Conservation (phyloP, 441 rosid species). For the Jatropha podagrica region DNA sequence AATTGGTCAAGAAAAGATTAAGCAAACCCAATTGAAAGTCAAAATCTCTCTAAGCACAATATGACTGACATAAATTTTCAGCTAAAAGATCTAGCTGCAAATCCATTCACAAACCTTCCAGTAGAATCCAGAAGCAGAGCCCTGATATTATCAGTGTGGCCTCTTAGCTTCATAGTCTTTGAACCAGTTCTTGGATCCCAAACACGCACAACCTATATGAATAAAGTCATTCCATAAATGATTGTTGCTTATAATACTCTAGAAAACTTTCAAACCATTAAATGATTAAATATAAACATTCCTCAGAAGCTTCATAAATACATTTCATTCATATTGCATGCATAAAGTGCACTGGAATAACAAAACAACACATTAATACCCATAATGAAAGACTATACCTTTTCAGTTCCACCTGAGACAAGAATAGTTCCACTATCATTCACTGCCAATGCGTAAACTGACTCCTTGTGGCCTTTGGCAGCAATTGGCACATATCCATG, state of each 20-base stretch:
- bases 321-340: slow-evolving; percentile 1
- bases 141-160: slow-evolving; percentile 96
- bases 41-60: background rate
- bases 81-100: slow-evolving; percentile 8
- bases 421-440: slow-evolving; percentile 84
- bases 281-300: slow-evolving; percentile 1
- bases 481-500: slow-evolving; percentile 73
- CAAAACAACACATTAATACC: background rate
- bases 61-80: slow-evolving; percentile 1
- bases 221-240: slow-evolving; percentile 16
- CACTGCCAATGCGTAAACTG: slow-evolving; percentile 98
- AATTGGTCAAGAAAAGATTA: background rate
- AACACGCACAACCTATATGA: slow-evolving; percentile 86
- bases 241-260: background rate
- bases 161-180: slow-evolving; percentile 93
- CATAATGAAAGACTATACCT: slow-evolving; percentile 46
- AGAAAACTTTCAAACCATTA: slow-evolving; percentile 14
- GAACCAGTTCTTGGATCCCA: slow-evolving; percentile 99
- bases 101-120: slow-evolving; percentile 64
- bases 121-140: slow-evolving; percentile 90
- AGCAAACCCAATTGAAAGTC: background rate
- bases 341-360: background rate
- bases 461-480: slow-evolving; percentile 98
- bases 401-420: slow-evolving; percentile 99
- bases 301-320: slow-evolving; percentile 6